phyloP scores from a whole-genome alignment of 2,329 filamentous ascomycete genomes.

The Didymella pomorum region DNA sequence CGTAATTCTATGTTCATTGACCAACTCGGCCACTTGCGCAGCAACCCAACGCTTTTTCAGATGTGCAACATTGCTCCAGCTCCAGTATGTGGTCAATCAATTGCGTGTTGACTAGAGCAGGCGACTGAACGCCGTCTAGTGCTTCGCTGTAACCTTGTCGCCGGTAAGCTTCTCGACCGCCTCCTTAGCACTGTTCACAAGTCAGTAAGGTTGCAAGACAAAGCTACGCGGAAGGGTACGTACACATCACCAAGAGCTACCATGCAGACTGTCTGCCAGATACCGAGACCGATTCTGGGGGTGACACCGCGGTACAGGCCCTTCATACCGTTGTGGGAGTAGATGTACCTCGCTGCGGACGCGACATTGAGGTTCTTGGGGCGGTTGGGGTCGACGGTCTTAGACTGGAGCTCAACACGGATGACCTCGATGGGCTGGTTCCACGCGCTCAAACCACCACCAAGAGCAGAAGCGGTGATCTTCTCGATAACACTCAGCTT shows the following conservation, averaged over 20 bases:
- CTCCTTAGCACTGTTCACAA: slow-evolving; percentile 65
- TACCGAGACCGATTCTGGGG: slow-evolving; percentile 89
- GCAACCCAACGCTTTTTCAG: slow-evolving; percentile 10
- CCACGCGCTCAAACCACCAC: slow-evolving; percentile 96
- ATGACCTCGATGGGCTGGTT: slow-evolving; percentile 99
- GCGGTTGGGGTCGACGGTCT: slow-evolving; percentile 95
- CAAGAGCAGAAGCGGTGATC: slow-evolving; percentile 83
- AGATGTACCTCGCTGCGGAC: slow-evolving; percentile 85
- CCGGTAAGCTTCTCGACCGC: slow-evolving; percentile 71
- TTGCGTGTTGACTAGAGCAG: slow-evolving; percentile 11
- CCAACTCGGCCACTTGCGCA: slow-evolving; percentile 4
- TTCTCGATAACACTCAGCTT: slow-evolving; percentile 85
- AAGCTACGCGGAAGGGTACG: slow-evolving; percentile 53
- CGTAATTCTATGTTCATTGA: slow-evolving; percentile 15
- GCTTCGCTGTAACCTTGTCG: slow-evolving; percentile 70
- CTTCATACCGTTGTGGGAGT: slow-evolving; percentile 83
- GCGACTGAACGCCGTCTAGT: slow-evolving; percentile 56
- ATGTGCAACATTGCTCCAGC: slow-evolving; percentile 3
- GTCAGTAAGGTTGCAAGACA: slow-evolving; percentile 31
- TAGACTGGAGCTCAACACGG: slow-evolving; percentile 99
- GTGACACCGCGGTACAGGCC: slow-evolving; percentile 96
- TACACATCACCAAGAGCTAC: slow-evolving; percentile 98
- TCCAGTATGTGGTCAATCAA: background rate
- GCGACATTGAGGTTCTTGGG: slow-evolving; percentile 99
- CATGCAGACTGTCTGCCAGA: slow-evolving; percentile 99